Conservation (phyloP, 2,329 filamentous ascomycete species). For the Claviceps sorghi region DNA sequence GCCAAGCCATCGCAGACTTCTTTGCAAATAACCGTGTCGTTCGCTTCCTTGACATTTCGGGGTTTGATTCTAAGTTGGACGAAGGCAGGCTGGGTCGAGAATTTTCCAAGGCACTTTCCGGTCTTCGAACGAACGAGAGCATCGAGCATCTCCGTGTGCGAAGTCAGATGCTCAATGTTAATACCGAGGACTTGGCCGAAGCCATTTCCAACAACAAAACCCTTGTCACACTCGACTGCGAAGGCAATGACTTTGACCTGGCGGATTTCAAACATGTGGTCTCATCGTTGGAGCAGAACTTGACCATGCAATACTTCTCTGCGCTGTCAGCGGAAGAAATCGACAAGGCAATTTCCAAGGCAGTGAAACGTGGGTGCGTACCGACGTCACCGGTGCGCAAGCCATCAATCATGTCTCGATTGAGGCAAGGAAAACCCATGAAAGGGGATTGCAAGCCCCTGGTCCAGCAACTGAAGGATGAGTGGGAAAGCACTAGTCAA, state of each 20-base stretch:
- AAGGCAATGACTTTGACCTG: slow-evolving; percentile 39
- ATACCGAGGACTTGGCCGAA: slow-evolving; percentile 36
- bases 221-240: slow-evolving; percentile 38
- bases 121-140: slow-evolving; percentile 28
- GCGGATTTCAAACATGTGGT: slow-evolving; percentile 34
- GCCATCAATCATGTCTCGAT: slow-evolving; percentile 20
- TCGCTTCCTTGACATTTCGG: slow-evolving; percentile 40
- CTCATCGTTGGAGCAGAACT: slow-evolving; percentile 27
- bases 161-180: slow-evolving; percentile 40
- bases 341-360: slow-evolving; percentile 19
- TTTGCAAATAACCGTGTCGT: slow-evolving; percentile 36
- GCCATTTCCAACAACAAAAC: slow-evolving; percentile 34
- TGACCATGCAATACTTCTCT: slow-evolving; percentile 29
- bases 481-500: slow-evolving; percentile 23
- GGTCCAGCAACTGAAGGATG: slow-evolving; percentile 22
- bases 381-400: slow-evolving; percentile 16
- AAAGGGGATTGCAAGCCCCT: slow-evolving; percentile 17
- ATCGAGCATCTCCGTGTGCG: slow-evolving; percentile 38
- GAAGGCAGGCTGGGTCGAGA: slow-evolving; percentile 40
- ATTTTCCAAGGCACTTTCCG: slow-evolving; percentile 34
- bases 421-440: slow-evolving; percentile 18
- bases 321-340: slow-evolving; percentile 25
- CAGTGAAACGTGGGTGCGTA: slow-evolving; percentile 17
- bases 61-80: slow-evolving; percentile 42
- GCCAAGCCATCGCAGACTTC: slow-evolving; percentile 32